Conservation (phyloP, 176 grass and related monocot species). For the Canna indica region DNA sequence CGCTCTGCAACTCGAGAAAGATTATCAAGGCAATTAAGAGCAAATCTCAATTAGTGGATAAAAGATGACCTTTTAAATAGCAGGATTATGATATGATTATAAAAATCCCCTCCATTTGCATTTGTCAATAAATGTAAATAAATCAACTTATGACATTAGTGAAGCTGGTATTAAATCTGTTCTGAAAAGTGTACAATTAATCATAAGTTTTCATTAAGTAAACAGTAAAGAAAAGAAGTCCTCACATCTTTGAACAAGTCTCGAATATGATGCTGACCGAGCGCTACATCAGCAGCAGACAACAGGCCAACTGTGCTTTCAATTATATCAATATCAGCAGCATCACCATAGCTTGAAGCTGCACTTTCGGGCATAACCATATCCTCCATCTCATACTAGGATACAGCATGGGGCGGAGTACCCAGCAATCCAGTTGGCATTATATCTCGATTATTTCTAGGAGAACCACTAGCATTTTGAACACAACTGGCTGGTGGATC, state of each 20-base stretch:
- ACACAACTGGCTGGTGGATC: constrained; percentile 22
- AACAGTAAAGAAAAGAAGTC: too few species aligned
- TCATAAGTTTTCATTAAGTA: background rate
- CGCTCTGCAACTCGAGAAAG: constrained; percentile 36
- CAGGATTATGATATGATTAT: background rate
- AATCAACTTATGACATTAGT: too few species aligned
- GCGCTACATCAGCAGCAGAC: constrained; percentile 22
- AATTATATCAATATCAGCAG: constrained; percentile 73
- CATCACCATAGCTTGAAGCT: constrained; percentile 85
- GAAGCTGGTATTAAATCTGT: too few species aligned
- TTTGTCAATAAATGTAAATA: too few species aligned
- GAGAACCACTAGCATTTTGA: constrained; percentile 56
- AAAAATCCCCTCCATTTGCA: background rate
- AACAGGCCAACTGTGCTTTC: constrained; percentile 65
- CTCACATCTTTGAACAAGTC: constrained; percentile 48
- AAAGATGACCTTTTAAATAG: background rate
- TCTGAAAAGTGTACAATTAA: too few species aligned
- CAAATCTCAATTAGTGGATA: background rate
- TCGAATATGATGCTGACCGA: constrained; percentile 39
- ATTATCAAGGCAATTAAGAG: background rate
- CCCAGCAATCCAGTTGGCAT: background rate
- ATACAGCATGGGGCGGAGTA: constrained; percentile 30
- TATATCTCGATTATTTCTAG: constrained; percentile 39
- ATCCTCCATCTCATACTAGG: constrained; percentile 65
- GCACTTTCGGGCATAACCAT: constrained; percentile 58